Conservation (phyloP, 2,329 filamentous ascomycete species). For the Fusarium solani-melongenae region DNA sequence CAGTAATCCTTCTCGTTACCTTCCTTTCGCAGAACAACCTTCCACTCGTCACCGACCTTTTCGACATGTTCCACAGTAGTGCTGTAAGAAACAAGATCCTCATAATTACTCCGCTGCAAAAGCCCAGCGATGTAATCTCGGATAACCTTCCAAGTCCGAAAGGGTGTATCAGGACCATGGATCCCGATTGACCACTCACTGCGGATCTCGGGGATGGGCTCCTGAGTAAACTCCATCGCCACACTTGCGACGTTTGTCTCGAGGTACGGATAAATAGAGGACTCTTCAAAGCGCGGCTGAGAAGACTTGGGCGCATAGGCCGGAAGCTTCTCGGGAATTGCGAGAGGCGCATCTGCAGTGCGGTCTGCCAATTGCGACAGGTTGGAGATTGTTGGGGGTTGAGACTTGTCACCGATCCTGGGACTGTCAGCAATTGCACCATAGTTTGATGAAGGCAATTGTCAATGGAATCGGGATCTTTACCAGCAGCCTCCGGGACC, state of each 20-base stretch:
- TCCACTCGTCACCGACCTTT: constrained; percentile 63
- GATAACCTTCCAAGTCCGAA: constrained; percentile 70
- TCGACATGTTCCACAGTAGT: constrained; percentile 71
- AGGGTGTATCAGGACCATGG: constrained; percentile 69
- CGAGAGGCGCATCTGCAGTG: constrained; percentile 60
- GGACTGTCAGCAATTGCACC: background rate
- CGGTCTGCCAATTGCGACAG: constrained; percentile 59
- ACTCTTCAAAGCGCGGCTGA: constrained; percentile 65
- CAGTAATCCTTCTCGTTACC: constrained; percentile 62
- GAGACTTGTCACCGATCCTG: constrained; percentile 56
- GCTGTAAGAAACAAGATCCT: constrained; percentile 62
- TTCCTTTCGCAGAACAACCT: constrained; percentile 57
- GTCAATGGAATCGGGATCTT: constrained; percentile 23
- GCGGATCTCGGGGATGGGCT: constrained; percentile 58
- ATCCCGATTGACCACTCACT: constrained; percentile 45
- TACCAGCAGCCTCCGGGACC: constrained; percentile 71
- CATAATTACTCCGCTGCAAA: constrained; percentile 63
- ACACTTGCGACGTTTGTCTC: constrained; percentile 72
- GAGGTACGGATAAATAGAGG: constrained; percentile 70
- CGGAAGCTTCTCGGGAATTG: constrained; percentile 61
- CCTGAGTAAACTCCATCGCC: constrained; percentile 70
- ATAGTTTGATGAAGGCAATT: background rate
- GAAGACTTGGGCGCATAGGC: constrained; percentile 53
- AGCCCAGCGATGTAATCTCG: constrained; percentile 64
- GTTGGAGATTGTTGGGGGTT: constrained; percentile 55